phyloP scores from a whole-genome alignment of 768 basidiomycete genomes.

The Mycena galopus region DNA sequence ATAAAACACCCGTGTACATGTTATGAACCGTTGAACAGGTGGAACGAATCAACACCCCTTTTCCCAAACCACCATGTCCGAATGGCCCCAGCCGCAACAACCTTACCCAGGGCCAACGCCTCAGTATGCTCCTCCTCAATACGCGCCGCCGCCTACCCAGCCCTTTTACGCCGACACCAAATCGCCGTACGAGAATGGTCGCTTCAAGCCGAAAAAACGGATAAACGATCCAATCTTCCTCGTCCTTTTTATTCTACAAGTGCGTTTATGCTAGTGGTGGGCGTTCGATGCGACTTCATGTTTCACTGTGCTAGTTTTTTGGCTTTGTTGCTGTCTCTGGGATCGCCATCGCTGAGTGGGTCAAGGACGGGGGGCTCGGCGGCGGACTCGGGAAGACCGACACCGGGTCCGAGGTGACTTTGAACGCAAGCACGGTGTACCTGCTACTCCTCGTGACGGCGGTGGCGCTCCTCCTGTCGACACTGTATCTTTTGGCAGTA shows the following conservation, averaged over 20 bases:
- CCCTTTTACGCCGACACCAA: constrained; percentile 54
- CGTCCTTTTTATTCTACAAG: constrained; percentile 78
- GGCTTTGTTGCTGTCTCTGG: constrained; percentile 80
- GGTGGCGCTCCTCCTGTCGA: constrained; percentile 74
- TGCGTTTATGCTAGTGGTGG: constrained; percentile 42
- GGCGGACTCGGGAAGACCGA: constrained; percentile 74
- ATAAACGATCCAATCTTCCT: constrained; percentile 82
- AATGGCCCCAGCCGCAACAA: constrained; percentile 27
- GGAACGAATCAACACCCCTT: neutral
- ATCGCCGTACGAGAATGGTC: constrained; percentile 69
- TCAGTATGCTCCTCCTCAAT: constrained; percentile 49
- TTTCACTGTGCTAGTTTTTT: constrained; percentile 57
- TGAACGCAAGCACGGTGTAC: constrained; percentile 81
- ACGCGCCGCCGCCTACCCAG: constrained; percentile 42
- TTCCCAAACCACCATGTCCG: constrained; percentile 29
- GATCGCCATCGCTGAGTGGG: constrained; percentile 73
- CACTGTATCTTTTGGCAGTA: constrained; percentile 77
- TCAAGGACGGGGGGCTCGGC: constrained; percentile 73
- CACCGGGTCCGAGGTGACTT: constrained; percentile 69
- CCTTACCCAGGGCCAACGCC: constrained; percentile 56
- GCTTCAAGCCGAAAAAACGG: constrained; percentile 76
- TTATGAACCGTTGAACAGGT: neutral
- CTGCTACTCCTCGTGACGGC: constrained; percentile 82
- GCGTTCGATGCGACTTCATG: neutral
- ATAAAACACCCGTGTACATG: too few species aligned